A percentile compares a stretch with the other conserved stretches of the same genome.
Conservation (phyloP, 192 early-diverging fungal genomes). For the Tieghemiomyces parasiticus region DNA sequence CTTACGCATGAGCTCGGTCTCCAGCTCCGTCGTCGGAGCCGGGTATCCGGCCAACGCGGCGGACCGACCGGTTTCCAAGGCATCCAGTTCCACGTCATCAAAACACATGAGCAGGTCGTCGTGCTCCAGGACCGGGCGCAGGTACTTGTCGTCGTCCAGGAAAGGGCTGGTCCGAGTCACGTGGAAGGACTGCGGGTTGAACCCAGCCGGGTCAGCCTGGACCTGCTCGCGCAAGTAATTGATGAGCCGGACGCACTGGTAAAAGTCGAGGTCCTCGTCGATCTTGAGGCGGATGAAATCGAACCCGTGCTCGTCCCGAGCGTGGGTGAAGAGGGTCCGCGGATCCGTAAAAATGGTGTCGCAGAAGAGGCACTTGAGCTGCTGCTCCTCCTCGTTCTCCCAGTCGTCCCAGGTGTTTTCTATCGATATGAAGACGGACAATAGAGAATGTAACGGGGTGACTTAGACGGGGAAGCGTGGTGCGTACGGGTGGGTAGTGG, state of each 20-base stretch:
- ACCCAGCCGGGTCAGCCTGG: constrained; percentile 16
- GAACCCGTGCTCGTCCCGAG: constrained; percentile 39
- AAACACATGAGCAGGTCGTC: constrained; percentile 58
- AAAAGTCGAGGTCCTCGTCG: constrained; percentile 55
- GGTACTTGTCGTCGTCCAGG: constrained; percentile 45
- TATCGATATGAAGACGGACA: not conserved
- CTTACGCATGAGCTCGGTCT: constrained; percentile 35
- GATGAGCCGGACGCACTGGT: constrained; percentile 45
- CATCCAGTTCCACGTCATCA: constrained; percentile 52
- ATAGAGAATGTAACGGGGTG: not conserved
- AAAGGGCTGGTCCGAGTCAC: constrained; percentile 36
- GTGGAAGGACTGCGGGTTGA: constrained; percentile 13
- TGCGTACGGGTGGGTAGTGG: not conserved
- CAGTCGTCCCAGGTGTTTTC: constrained; percentile 56
- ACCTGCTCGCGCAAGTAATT: constrained; percentile 26
- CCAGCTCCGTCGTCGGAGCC: constrained; percentile 28
- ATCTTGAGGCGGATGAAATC: constrained; percentile 39
- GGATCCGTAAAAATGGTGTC: constrained; percentile 29
- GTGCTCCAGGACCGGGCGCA: constrained; percentile 48
- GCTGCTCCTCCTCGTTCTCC: constrained; percentile 44
- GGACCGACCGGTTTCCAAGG: constrained; percentile 16
- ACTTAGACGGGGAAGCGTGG: not conserved
- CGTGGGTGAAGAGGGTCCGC: constrained; percentile 44
- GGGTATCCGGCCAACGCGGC: constrained; percentile 10
- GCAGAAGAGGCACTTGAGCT: constrained; percentile 61